A percentile compares a stretch with the other conserved stretches of the same genome.
These are phyloP conservation scores for Trichoderma aggressivum DNA, from an alignment of 2,329 filamentous ascomycete genomes.

Conservation along the genomic window DNA sequence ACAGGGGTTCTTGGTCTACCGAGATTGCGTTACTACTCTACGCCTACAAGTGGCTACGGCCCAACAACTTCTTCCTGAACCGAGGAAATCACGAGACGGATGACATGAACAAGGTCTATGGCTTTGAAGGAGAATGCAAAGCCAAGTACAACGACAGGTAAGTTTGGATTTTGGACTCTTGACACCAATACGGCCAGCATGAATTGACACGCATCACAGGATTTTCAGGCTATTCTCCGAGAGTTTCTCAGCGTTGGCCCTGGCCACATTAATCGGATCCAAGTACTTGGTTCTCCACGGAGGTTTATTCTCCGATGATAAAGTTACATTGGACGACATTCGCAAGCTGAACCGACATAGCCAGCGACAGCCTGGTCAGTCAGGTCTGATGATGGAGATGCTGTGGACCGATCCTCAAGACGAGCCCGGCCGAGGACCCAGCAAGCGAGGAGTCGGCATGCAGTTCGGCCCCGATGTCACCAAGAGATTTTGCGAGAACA, in stretches of 20 bases:
- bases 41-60: constrained; percentile 93
- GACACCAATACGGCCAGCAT: neutral
- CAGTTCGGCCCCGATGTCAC: constrained; percentile 97
- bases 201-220: constrained; percentile 36
- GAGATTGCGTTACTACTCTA: constrained; percentile 93
- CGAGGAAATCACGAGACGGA: constrained; percentile 98
- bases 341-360: constrained; percentile 86
- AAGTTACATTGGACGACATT: constrained; percentile 86
- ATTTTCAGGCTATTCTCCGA: constrained; percentile 98
- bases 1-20: constrained; percentile 96
- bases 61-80: constrained; percentile 88
- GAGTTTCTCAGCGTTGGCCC: constrained; percentile 88
- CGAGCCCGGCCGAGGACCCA: constrained; percentile 80
- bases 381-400: constrained; percentile 99
- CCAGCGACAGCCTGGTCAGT: constrained; percentile 88
- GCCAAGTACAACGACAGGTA: constrained; percentile 89
- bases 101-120: constrained; percentile 98
- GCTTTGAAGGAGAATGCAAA: constrained; percentile 97
- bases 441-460: constrained; percentile 93
- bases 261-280: constrained; percentile 86
- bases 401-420: constrained; percentile 97
- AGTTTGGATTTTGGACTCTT: neutral
- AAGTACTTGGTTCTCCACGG: constrained; percentile 93
- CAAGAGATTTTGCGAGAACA: constrained; percentile 93
- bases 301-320: constrained; percentile 94